These are phyloP conservation scores for Eucalyptus rudis DNA, from an alignment of 345 rosid species.

Conservation along the genomic window DNA sequence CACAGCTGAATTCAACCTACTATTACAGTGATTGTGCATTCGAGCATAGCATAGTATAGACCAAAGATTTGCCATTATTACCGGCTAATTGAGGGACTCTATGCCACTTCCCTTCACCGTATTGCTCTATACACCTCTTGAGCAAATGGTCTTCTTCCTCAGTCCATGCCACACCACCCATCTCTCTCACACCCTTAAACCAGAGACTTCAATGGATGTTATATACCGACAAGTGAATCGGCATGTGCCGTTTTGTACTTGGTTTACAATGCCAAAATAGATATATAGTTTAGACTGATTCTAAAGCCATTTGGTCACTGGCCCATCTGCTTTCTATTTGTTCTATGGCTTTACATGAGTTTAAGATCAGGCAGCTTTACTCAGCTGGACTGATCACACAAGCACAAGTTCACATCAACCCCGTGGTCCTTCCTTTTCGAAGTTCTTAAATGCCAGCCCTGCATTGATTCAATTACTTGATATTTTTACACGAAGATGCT, in stretches of 20 bases:
- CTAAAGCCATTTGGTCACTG: not conserved
- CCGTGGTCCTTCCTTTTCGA: not conserved
- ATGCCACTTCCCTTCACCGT: conserved; percentile 41
- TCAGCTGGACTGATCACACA: not conserved
- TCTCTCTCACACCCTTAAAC: not conserved
- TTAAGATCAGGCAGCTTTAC: conserved; percentile 1
- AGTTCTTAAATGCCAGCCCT: not conserved
- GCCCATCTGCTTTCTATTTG: conserved; percentile 7
- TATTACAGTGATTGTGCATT: not conserved
- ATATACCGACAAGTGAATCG: not conserved
- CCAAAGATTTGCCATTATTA: not conserved
- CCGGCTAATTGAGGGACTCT: conserved; percentile 26
- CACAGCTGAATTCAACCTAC: not conserved
- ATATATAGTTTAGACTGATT: not conserved
- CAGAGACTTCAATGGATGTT: not conserved
- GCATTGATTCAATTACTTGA: not conserved
- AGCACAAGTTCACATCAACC: not conserved
- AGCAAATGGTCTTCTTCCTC: conserved; percentile 37
- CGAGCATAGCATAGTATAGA: not conserved
- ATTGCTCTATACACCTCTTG: conserved; percentile 21
- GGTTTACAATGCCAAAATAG: not conserved
- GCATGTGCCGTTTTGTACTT: not conserved
- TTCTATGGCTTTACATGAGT: not conserved
- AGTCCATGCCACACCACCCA: conserved; percentile 37
- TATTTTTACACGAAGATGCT: not conserved